phyloP scores from a whole-genome alignment of 192 early-diverging fungal genomes.

The Rhizoclosmatium globosum region DNA sequence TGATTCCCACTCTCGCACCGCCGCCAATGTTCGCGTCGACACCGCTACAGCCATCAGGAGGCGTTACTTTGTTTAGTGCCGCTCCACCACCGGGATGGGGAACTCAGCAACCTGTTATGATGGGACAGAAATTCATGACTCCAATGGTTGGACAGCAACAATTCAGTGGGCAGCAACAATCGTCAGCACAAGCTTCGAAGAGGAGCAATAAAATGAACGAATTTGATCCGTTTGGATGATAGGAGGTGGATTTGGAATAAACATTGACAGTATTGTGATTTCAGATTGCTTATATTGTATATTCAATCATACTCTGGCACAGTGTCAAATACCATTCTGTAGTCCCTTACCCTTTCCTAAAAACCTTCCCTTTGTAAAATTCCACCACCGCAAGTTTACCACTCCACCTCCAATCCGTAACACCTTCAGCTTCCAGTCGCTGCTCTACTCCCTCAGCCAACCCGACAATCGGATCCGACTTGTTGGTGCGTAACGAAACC shows the following conservation, averaged over 20 bases:
- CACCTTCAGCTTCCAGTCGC: background rate
- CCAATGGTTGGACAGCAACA: background rate
- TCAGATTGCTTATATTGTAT: no score
- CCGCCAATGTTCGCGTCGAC: no score
- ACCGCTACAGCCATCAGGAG: no score
- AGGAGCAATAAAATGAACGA: constrained; percentile 16
- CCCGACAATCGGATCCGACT: constrained; percentile 34
- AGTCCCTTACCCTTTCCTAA: no score
- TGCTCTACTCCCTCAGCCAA: constrained; percentile 22
- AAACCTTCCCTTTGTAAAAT: background rate
- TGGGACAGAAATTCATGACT: background rate
- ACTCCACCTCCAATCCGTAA: constrained; percentile 28
- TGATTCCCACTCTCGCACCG: no score
- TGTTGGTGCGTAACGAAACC: constrained; percentile 30
- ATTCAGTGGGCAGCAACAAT: background rate
- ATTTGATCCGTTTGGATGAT: constrained; percentile 25
- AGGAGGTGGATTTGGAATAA: background rate
- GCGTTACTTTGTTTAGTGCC: no score
- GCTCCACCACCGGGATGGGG: no score
- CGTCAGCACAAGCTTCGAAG: background rate
- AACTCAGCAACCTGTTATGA: background rate
- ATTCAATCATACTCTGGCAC: no score
- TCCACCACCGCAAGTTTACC: constrained; percentile 25
- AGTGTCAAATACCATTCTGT: no score
- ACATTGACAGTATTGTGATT: no score